Conservation (phyloP, 1,284 basidiomycete species). For the Vanrija humicola region DNA sequence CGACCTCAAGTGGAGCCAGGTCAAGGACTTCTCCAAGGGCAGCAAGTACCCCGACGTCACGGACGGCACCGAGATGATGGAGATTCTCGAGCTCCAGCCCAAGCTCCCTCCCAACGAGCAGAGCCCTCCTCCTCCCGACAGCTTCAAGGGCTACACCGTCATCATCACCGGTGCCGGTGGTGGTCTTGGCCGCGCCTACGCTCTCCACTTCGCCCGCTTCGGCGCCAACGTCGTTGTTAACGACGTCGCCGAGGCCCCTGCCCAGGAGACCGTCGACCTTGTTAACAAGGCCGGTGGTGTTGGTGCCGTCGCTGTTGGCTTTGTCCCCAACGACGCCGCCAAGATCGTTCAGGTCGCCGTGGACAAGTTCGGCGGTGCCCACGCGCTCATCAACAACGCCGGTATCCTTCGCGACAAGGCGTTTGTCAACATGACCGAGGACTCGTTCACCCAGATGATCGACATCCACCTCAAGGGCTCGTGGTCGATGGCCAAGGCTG, state of each 20-base stretch:
- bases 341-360: conserved; percentile 81
- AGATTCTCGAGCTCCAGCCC: conserved; percentile 11
- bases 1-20: conserved; percentile 73
- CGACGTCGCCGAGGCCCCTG: conserved; percentile 83
- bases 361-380: conserved; percentile 82
- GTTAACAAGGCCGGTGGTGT: conserved; percentile 85
- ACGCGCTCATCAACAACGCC: conserved; percentile 89
- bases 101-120: conserved; percentile 13
- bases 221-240: conserved; percentile 97
- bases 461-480: conserved; percentile 75
- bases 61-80: conserved; percentile 63
- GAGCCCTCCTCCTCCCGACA: conserved; percentile 61
- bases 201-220: conserved; percentile 81
- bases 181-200: conserved; percentile 87
- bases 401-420: conserved; percentile 91
- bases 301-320: conserved; percentile 78
- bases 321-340: conserved; percentile 77
- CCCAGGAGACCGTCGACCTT: conserved; percentile 78
- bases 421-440: conserved; percentile 80
- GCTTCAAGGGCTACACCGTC: conserved; percentile 85
- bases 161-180: conserved; percentile 92
- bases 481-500: conserved; percentile 87
- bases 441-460: conserved; percentile 91
- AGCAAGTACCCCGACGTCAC: conserved; percentile 68
- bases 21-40: conserved; percentile 69